Conservation (phyloP, 1,284 basidiomycete species). For the Malassezia japonica region DNA sequence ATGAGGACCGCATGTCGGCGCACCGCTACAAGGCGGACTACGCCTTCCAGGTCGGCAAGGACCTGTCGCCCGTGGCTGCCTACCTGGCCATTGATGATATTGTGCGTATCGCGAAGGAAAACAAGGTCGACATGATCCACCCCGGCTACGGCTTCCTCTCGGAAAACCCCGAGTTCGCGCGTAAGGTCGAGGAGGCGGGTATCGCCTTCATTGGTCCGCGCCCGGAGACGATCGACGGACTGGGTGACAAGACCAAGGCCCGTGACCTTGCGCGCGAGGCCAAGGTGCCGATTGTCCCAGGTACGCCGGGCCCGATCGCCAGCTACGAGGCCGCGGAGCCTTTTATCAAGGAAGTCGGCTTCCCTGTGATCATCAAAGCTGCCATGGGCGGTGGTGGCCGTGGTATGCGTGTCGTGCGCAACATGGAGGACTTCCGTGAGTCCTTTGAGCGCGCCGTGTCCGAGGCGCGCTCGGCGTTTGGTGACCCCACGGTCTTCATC, state of each 20-base stretch:
- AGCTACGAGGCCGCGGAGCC: slow-evolving; percentile 70
- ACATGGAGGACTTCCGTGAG: slow-evolving; percentile 78
- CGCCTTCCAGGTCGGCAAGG: slow-evolving; percentile 94
- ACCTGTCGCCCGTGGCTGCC: slow-evolving; percentile 85
- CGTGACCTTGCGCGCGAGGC: slow-evolving; percentile 42
- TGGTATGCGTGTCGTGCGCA: slow-evolving; percentile 95
- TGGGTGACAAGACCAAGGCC: slow-evolving; percentile 98
- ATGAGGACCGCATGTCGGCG: slow-evolving; percentile 89
- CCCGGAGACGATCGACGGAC: slow-evolving; percentile 90
- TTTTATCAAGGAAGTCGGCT: slow-evolving; percentile 90
- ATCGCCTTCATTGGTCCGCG: slow-evolving; percentile 93
- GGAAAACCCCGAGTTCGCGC: slow-evolving; percentile 90
- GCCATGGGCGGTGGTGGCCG: slow-evolving; percentile 97
- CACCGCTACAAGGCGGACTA: slow-evolving; percentile 99
- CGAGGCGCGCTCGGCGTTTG: slow-evolving; percentile 92
- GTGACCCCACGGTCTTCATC: slow-evolving; percentile 96
- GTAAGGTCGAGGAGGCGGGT: slow-evolving; percentile 92
- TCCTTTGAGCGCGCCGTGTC: slow-evolving; percentile 85
- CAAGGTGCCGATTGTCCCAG: slow-evolving; percentile 85
- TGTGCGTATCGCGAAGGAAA: slow-evolving; percentile 61
- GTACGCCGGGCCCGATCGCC: slow-evolving; percentile 85
- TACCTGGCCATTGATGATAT: slow-evolving; percentile 98
- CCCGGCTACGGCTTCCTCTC: slow-evolving; percentile 81
- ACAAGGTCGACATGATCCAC: slow-evolving; percentile 99
- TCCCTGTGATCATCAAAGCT: slow-evolving; percentile 88